Evolutionary conservation across 805 yeast species (phyloP), one percentile per base, ranked within the genome.

Genomic region (Candida gorgasii): DNA sequence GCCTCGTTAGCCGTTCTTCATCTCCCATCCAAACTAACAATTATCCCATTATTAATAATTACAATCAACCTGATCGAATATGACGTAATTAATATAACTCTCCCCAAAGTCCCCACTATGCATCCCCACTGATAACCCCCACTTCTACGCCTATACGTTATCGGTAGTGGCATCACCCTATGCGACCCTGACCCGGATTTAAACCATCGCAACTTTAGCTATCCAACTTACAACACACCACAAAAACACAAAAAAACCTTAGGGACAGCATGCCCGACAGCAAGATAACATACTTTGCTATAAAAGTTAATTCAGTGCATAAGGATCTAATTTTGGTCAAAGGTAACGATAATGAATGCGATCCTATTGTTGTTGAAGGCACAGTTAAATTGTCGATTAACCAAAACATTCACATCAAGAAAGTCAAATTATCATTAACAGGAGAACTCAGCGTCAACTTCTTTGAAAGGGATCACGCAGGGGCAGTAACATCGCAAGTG

Each of bases 371-470:
- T 6, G 48, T 78, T 18, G 68, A 65, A 17, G 83, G 83, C 0
- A 65, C 63, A 39, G 71, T 78, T 35, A 78, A 75, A 35, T 56
- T 76, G 30, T 61, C 75, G 16, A 54, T 75, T 3, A 72, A 73
- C 6, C 71, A 69, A 32, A 69, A 69, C 33, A 60, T 67, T 29
- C 71, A 67, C 40, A 61, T 75, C 18, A 65, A 61, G 33, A 54
- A 55, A 30, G 57, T 78, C 32, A 53, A 59, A n/a, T 57, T 78
- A 33, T 55, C 57, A 13, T 52, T 78, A 14, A 51, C 57, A 1
- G 81, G 81, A 1, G 75, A 70, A 36, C 69, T 65, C 52, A 57
- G 62, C 26, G 55, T 74, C 11, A 73, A 70, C 36, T 76, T 65
- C 55, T 55, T 66, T 35, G 71, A 62, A 44, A 53, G 67, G 24